phyloP scores from a whole-genome alignment of 208 protist genomes.

The Trypanosoma scelopori region DNA sequence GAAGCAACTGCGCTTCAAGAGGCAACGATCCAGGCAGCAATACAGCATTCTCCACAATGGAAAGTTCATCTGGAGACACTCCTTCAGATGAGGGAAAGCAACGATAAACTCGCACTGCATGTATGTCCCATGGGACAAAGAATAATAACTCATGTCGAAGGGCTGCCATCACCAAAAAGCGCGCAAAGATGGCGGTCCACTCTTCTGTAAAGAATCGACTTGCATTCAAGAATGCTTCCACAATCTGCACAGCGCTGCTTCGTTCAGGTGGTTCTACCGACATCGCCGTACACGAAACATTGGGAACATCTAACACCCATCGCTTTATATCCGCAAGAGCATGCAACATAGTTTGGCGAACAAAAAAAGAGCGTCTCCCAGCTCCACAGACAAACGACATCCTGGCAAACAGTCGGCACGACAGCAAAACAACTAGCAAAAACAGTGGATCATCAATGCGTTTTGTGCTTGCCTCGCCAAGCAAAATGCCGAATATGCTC shows the following conservation, averaged over 20 bases:
- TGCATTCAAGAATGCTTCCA: conserved; percentile 9
- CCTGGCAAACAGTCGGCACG: conserved; percentile 11
- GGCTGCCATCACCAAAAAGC: conserved; percentile 7
- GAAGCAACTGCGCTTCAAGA: conserved; percentile 20
- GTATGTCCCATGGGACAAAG: conserved; percentile 13
- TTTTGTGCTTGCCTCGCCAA: not conserved
- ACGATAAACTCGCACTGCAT: conserved; percentile 6
- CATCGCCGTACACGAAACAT: no score
- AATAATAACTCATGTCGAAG: conserved; percentile 18
- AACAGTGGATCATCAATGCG: not conserved
- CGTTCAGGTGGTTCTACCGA: not conserved
- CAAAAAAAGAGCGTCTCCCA: conserved; percentile 3
- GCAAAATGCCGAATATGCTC: not conserved
- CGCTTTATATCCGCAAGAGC: conserved; percentile 7
- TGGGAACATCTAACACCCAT: conserved; percentile 18
- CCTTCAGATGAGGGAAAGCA: conserved; percentile 12
- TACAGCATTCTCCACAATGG: conserved; percentile 16
- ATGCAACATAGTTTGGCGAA: conserved; percentile 1
- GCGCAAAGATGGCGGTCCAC: conserved; percentile 3
- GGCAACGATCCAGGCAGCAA: conserved; percentile 8
- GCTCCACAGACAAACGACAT: not conserved
- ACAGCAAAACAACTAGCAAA: conserved; percentile 6
- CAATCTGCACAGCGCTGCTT: not conserved
- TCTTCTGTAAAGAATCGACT: conserved; percentile 7
- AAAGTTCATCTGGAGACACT: not conserved